phyloP scores from a whole-genome alignment of 164 flowering plant genomes.

The Tetrastigma voinierianum region DNA sequence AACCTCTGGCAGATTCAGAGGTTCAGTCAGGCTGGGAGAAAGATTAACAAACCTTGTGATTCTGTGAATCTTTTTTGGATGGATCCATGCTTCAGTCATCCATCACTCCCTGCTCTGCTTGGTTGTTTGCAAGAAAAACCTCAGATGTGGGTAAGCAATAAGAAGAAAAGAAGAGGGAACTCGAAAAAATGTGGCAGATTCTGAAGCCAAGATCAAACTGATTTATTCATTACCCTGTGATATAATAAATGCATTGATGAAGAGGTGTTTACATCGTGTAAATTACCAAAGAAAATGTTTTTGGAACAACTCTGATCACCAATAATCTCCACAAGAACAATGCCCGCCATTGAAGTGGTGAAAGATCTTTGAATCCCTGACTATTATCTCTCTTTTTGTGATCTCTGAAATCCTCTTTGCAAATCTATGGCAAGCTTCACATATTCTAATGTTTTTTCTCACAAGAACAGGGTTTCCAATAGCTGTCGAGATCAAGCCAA shows the following conservation, averaged over 20 bases:
- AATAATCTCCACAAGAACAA: conserved; percentile 71
- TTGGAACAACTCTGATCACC: conserved; percentile 31
- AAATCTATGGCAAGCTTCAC: conserved; percentile 54
- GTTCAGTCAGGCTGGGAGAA: no score
- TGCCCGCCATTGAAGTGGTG: conserved; percentile 61
- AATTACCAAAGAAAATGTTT: not conserved
- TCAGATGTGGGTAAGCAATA: no score
- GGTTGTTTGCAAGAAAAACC: no score
- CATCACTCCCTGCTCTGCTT: no score
- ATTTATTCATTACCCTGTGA: not conserved
- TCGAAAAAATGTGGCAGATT: not conserved
- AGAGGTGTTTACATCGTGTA: not conserved
- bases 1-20: no score
- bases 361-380: conserved; percentile 57
- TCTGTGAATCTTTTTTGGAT: no score
- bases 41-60: no score
- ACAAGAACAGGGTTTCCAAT: conserved; percentile 47
- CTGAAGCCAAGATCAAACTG: not conserved
- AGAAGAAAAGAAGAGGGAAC: no score
- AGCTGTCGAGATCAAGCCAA: conserved; percentile 51
- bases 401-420: conserved; percentile 46
- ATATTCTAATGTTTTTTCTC: conserved; percentile 58
- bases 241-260: not conserved
- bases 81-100: no score
- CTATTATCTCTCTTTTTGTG: conserved; percentile 50